Evolutionary conservation across 176 grass and related monocot genomes (phyloP).

Genomic region (Eleusine indica): DNA sequence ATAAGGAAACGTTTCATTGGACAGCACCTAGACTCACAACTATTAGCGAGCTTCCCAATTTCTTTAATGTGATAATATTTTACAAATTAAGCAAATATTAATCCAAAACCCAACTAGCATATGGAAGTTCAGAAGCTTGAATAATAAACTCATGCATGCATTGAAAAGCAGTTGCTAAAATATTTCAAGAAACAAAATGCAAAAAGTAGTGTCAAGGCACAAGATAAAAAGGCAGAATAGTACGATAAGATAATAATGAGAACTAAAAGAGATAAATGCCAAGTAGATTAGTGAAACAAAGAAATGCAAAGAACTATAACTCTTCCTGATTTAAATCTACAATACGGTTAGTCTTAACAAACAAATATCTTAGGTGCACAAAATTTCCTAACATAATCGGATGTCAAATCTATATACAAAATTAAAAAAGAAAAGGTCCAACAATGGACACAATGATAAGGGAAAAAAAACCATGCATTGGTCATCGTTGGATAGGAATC

Average conservation of each 20-base stretch:
- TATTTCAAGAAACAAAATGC: not conserved
- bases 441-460: too few species aligned
- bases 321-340: not conserved
- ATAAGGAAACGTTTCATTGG: too few species aligned
- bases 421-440: too few species aligned
- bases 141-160: not conserved
- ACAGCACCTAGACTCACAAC: too few species aligned
- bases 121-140: not conserved
- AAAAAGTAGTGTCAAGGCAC: not conserved
- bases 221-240: not conserved
- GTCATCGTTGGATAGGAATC: too few species aligned
- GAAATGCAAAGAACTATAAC: not conserved
- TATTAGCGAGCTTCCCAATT: slow-evolving; percentile 4
- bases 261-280: not conserved
- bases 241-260: slow-evolving; percentile 16
- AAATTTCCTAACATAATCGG: not conserved
- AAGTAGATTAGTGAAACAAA: not conserved
- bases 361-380: not conserved
- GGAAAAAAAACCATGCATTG: too few species aligned
- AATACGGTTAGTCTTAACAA: not conserved
- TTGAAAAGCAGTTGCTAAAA: not conserved
- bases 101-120: slow-evolving; percentile 40
- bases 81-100: slow-evolving; percentile 66
- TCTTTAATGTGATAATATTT: slow-evolving; percentile 65
- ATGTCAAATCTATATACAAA: too few species aligned